Evolutionary conservation across 345 rosid species (phyloP).

Genomic region (Brassica nigra): DNA sequence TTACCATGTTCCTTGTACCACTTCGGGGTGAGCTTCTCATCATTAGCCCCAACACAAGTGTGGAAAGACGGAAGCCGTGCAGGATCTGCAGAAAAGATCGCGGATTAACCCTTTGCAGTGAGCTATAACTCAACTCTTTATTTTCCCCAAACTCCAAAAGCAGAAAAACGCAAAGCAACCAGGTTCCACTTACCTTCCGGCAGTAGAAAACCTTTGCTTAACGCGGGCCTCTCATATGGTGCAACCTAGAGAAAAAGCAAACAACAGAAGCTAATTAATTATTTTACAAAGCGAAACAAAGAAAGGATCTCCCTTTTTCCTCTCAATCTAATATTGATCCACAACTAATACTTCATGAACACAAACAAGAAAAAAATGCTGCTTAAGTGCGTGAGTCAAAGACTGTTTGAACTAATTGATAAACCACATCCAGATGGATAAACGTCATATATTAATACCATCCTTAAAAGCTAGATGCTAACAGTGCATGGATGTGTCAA

Average conservation of each 20-base stretch:
- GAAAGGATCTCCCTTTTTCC: background rate
- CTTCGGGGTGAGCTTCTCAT: conserved; percentile 82
- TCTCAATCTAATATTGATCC: background rate
- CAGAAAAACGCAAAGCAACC: conserved; percentile 9
- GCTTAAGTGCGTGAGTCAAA: background rate
- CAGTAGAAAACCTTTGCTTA: conserved; percentile 86
- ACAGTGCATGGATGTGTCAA: background rate
- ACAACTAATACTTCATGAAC: background rate
- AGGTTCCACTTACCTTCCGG: conserved; percentile 62
- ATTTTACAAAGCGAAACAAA: background rate
- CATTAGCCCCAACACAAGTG: conserved; percentile 93
- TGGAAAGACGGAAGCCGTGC: conserved; percentile 95
- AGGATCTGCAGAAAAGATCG: conserved; percentile 61
- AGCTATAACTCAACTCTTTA: conserved; percentile 15
- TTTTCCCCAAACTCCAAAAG: conserved; percentile 14
- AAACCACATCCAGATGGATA: conserved; percentile 1
- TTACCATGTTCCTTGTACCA: conserved; percentile 96
- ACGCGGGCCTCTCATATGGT: conserved; percentile 92
- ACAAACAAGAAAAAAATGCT: background rate
- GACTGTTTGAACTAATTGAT: background rate
- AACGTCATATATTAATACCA: background rate
- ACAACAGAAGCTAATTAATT: background rate
- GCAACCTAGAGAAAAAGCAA: conserved; percentile 53
- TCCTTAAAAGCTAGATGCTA: background rate
- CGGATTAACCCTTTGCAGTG: conserved; percentile 12